Conservation (phyloP, 2,329 filamentous ascomycete species). For the Tolypocladium paradoxum region DNA sequence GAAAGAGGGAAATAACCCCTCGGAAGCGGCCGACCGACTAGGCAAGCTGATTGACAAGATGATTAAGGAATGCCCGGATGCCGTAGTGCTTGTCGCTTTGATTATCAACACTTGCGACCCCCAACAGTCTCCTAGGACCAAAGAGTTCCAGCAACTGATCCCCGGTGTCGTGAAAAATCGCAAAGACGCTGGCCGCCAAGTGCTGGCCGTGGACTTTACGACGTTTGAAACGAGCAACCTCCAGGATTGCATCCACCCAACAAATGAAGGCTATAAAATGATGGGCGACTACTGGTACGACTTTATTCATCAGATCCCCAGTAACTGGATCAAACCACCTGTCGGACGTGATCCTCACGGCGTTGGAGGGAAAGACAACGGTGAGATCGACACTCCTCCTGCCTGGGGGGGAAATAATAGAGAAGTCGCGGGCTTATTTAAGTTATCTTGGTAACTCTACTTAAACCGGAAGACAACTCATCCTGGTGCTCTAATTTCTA, state of each 20-base stretch:
- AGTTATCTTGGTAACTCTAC: too few species aligned
- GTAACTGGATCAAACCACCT: not conserved
- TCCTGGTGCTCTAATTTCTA: too few species aligned
- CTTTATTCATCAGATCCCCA: not conserved
- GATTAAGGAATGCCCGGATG: not conserved
- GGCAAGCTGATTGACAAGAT: not conserved
- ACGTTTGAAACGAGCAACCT: not conserved
- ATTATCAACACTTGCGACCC: not conserved
- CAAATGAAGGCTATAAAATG: not conserved
- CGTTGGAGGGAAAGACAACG: too few species aligned
- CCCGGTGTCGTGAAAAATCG: not conserved
- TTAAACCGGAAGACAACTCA: too few species aligned
- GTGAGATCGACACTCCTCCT: not conserved
- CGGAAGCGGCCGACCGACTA: not conserved
- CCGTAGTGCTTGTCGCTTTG: not conserved
- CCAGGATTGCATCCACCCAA: not conserved
- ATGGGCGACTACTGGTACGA: not conserved
- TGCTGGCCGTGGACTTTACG: not conserved
- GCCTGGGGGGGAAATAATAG: too few species aligned
- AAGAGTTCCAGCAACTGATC: not conserved
- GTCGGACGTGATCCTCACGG: not conserved
- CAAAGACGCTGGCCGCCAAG: not conserved
- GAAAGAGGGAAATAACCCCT: not conserved
- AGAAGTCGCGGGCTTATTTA: too few species aligned
- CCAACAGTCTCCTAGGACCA: not conserved